These are phyloP conservation scores for Parascedosporium putredinis DNA, from an alignment of 2,329 filamentous ascomycete genomes.

Conservation along the genomic window DNA sequence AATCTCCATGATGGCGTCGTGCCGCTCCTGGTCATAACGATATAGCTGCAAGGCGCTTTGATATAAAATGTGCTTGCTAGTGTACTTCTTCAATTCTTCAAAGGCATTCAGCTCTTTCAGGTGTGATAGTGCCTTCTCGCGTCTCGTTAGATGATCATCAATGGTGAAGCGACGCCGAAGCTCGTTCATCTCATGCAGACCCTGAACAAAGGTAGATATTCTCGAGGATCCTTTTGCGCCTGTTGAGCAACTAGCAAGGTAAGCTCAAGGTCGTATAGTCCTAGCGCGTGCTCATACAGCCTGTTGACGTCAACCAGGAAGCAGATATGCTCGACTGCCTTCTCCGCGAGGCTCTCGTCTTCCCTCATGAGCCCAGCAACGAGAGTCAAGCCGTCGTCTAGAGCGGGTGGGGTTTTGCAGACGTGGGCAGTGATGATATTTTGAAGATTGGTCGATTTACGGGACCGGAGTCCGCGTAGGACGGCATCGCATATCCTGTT, in stretches of 20 bases:
- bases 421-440: conserved; percentile 93
- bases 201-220: conserved; percentile 90
- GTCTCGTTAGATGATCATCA: conserved; percentile 74
- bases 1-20: conserved; percentile 59
- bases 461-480: conserved; percentile 52
- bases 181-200: conserved; percentile 63
- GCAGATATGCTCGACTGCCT: conserved; percentile 91
- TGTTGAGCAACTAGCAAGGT: conserved; percentile 88
- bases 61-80: conserved; percentile 71
- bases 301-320: conserved; percentile 91
- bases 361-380: conserved; percentile 65
- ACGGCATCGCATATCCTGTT: conserved; percentile 85
- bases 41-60: conserved; percentile 67
- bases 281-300: conserved; percentile 81
- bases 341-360: conserved; percentile 64
- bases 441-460: conserved; percentile 60
- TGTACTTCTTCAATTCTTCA: conserved; percentile 68
- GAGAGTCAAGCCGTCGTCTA: conserved; percentile 72
- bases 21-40: conserved; percentile 63
- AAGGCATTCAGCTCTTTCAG: conserved; percentile 65
- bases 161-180: conserved; percentile 71
- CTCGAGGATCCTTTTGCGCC: conserved; percentile 86
- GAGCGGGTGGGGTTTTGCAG: conserved; percentile 82
- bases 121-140: conserved; percentile 65
- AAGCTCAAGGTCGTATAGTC: conserved; percentile 84